phyloP scores from a whole-genome alignment of 345 rosid species.

The Hibiscus mutabilis region DNA sequence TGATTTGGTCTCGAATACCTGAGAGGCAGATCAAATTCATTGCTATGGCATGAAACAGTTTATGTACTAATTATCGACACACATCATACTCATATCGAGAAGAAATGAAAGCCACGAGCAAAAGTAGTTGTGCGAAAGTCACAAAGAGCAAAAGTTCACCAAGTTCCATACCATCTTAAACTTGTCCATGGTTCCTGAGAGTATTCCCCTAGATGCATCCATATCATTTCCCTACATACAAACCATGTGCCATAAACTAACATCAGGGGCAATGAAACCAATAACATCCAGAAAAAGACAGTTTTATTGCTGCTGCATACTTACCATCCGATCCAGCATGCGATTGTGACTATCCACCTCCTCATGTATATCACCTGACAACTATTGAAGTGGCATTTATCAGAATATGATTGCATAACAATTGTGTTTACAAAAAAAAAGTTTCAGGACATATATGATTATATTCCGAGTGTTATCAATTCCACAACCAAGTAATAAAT shows the following conservation, averaged over 20 bases:
- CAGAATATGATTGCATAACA: conserved; percentile 3
- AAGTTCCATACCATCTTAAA: conserved; percentile 62
- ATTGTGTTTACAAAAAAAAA: neutral
- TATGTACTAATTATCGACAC: neutral
- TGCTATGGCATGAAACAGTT: neutral
- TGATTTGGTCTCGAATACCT: conserved; percentile 94
- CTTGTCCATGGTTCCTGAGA: conserved; percentile 93
- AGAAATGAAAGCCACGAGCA: conserved; percentile 1
- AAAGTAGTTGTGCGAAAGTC: neutral
- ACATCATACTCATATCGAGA: neutral
- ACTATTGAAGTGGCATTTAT: conserved; percentile 30
- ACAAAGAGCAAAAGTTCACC: neutral
- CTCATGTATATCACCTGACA: conserved; percentile 82
- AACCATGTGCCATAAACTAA: conserved; percentile 15
- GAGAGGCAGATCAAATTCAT: conserved; percentile 1
- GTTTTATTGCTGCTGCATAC: neutral
- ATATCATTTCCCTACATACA: conserved; percentile 72
- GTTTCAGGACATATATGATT: neutral
- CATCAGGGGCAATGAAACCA: conserved; percentile 7
- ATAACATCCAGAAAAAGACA: neutral
- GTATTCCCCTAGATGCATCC: conserved; percentile 88
- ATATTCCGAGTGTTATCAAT: neutral
- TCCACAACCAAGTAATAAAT: neutral
- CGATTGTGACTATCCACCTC: conserved; percentile 84
- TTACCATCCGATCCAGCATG: conserved; percentile 84